phyloP scores from a whole-genome alignment of 2,329 filamentous ascomycete genomes.

The Colletotrichum sp. region DNA sequence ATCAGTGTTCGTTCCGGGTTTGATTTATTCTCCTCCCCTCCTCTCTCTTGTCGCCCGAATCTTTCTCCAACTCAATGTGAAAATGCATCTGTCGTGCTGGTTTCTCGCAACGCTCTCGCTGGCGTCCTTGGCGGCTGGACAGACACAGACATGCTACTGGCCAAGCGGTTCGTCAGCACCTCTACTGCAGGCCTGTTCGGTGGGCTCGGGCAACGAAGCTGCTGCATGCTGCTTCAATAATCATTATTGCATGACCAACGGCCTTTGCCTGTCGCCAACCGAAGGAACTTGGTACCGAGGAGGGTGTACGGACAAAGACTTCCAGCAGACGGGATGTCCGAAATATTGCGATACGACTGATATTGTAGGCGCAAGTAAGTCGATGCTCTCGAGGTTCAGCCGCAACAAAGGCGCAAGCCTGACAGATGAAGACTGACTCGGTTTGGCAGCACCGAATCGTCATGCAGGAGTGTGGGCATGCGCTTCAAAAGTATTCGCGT shows the following conservation, averaged over 20 bases:
- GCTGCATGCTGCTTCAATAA: constrained; percentile 11
- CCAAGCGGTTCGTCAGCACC: neutral
- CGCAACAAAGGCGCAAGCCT: neutral
- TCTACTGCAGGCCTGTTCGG: neutral
- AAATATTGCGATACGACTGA: neutral
- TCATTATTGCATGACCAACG: constrained; percentile 18
- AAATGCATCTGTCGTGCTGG: neutral
- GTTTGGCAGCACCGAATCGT: neutral
- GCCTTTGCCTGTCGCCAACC: constrained; percentile 12
- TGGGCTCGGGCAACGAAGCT: neutral
- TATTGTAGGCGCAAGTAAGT: neutral
- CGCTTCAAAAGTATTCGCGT: neutral
- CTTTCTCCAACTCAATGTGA: neutral
- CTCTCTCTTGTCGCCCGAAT: neutral
- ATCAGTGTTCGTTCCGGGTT: neutral
- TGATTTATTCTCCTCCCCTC: neutral
- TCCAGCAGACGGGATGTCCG: neutral
- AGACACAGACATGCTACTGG: constrained; percentile 9
- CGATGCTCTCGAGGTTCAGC: neutral
- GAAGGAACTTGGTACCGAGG: constrained; percentile 15
- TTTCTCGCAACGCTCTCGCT: neutral
- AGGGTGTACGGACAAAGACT: constrained; percentile 6
- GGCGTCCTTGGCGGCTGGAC: neutral
- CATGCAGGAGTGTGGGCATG: neutral
- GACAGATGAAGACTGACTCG: neutral